Base-by-base conservation (phyloP, 23 red algal species). In the Cyanidiococcus yangmingshanensis region DNA sequence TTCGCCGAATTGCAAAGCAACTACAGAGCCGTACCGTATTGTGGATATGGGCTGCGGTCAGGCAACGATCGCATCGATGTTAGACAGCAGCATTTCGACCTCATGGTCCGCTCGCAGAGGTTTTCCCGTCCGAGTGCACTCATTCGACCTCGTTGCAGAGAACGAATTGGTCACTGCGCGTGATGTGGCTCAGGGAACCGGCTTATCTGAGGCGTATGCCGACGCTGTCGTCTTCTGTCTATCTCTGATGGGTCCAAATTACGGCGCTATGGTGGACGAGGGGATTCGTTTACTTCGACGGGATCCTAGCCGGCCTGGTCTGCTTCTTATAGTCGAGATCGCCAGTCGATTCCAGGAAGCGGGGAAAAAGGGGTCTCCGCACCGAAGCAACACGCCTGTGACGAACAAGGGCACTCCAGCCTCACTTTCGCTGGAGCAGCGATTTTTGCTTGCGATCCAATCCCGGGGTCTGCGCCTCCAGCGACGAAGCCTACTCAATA, bases 241-340 rank as follows among this genome's bases (percentile, higher is more conserved):
- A 12, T 92, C 88, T 17, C 87, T 98, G 1, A 98, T 98, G 94
- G 88, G 88, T 39, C 90, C 84, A 2, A 88, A 98, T 78, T 98
- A 98, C 57, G 50, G 27, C 18, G 86, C 90, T 30, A 89, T 92
- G 57, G 37, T 98, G 12, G 32, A 71, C 12, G 63, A 71, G 32
- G 63, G 63, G 16, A 7, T 71, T 29, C 63, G 63, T 12, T 30
- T 71, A 3, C 32, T 71, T 12, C 63, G 63, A 3, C 27, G 63
- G 12, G 63, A 35, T 29, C 21, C 63, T 7, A 35, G 16, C 27
- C 32, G n/a, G 12, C 12, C 63, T 29, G 63, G n/a, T 35, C 27
- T 25, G 32, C 21, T 71, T 12, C 32, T 71, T 7, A 35, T 71
- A 3, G 32, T 71, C 63, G 63, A 71, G 27, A 35, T 71, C 3